phyloP scores from a whole-genome alignment of 2,329 filamentous ascomycete species.

The Fusarium nematophilum region DNA sequence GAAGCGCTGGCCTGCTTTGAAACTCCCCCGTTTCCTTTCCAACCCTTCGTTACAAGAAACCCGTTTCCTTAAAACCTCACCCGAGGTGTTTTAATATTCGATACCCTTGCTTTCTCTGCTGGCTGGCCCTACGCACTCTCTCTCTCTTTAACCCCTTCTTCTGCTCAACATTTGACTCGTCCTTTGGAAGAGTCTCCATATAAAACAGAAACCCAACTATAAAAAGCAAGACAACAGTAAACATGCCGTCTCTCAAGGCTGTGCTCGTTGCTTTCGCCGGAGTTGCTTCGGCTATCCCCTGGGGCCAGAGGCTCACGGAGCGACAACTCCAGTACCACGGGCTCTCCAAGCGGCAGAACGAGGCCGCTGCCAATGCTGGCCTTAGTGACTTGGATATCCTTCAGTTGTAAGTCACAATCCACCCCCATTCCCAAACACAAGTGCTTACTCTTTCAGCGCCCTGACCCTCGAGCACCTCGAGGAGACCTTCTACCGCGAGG shows the following conservation, averaged over 20 bases:
- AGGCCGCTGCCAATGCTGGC: constrained; percentile 58
- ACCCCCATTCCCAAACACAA: not conserved
- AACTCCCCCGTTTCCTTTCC: constrained; percentile 5
- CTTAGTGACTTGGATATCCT: constrained; percentile 66
- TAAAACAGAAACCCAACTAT: not conserved
- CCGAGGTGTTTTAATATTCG: constrained; percentile 11
- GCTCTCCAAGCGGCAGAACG: constrained; percentile 62
- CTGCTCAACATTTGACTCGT: no score
- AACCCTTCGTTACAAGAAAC: constrained; percentile 3
- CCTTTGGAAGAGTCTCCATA: no score
- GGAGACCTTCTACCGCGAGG: constrained; percentile 76
- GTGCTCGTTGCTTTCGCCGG: constrained; percentile 58
- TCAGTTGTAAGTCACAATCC: constrained; percentile 63
- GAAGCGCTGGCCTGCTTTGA: constrained; percentile 40
- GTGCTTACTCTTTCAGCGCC: constrained; percentile 53
- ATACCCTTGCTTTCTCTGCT: constrained; percentile 27
- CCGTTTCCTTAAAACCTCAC: not conserved
- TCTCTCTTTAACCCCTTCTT: constrained; percentile 1
- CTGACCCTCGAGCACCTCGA: constrained; percentile 82
- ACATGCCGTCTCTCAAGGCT: constrained; percentile 55
- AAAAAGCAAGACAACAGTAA: constrained; percentile 28
- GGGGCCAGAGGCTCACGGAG: constrained; percentile 55
- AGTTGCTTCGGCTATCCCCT: constrained; percentile 60
- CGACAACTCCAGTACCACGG: constrained; percentile 60
- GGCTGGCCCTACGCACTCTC: constrained; percentile 38